A percentile compares a stretch with the other conserved stretches of the same genome.
Evolutionary conservation across 164 flowering plant genomes (phyloP).

Genomic region (Piper longum): DNA sequence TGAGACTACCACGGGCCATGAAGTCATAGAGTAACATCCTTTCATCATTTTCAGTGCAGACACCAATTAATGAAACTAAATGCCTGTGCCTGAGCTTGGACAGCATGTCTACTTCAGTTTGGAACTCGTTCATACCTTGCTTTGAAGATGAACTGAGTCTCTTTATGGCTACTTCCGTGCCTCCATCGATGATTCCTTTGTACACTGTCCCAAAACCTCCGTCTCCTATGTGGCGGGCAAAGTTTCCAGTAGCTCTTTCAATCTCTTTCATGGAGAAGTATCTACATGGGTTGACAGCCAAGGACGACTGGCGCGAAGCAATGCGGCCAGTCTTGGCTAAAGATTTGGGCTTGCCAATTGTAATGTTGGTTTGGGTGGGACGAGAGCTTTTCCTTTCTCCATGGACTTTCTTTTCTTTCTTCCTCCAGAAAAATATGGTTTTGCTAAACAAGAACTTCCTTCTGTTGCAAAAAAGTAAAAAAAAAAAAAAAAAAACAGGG

Average conservation of each 20-base stretch:
- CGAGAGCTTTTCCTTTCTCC: background rate
- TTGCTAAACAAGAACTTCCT: background rate
- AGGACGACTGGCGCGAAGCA: background rate
- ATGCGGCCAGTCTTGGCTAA: background rate
- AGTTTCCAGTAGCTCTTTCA: background rate
- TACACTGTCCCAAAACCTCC: constrained; percentile 58
- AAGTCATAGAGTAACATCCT: too few relatives aligned
- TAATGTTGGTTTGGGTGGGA: background rate
- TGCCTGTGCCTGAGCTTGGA: constrained; percentile 7
- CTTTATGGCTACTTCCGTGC: constrained; percentile 37
- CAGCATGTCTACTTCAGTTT: constrained; percentile 23
- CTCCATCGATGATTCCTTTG: constrained; percentile 33
- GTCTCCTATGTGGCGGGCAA: constrained; percentile 14
- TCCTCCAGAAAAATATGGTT: background rate
- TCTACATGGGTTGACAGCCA: background rate
- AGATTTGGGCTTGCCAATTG: too few relatives aligned
- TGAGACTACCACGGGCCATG: too few relatives aligned
- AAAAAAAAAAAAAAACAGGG: too few relatives aligned
- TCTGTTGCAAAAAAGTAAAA: too few relatives aligned
- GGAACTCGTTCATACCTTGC: constrained; percentile 48
- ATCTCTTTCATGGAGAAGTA: background rate
- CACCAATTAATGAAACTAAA: constrained; percentile 4
- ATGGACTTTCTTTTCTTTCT: background rate
- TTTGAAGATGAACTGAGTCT: constrained; percentile 48
- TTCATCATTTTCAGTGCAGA: constrained; percentile 1